These are phyloP conservation scores for Monotropa hypopitys DNA, from an alignment of 179 eudicot genomes.

Conservation along the genomic window DNA sequence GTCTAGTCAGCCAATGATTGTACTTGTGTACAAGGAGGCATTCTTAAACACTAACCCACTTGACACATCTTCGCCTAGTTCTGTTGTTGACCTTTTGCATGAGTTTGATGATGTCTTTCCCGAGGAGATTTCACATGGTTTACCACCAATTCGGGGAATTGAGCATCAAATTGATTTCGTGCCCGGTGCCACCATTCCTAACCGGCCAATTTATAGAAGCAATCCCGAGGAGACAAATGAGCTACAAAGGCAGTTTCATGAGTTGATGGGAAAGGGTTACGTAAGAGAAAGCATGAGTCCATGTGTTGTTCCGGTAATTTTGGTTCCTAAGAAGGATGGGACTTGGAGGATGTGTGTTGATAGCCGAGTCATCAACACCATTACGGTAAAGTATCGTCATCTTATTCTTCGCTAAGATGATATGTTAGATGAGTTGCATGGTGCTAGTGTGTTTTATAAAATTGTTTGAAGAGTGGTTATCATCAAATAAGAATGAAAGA, in stretches of 20 bases:
- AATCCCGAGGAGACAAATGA: not conserved
- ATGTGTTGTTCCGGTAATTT: not conserved
- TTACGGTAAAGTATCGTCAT: too few species aligned
- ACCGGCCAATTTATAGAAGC: not conserved
- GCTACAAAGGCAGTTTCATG: not conserved
- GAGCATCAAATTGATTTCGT: not conserved
- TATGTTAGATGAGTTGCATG: too few species aligned
- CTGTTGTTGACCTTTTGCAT: not conserved
- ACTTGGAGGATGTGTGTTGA: too few species aligned
- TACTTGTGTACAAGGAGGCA: too few species aligned
- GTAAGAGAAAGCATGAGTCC: slow-evolving; percentile 4
- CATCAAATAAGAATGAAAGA: slow-evolving; percentile 6
- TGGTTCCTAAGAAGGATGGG: slow-evolving; percentile 11
- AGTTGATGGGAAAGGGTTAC: not conserved
- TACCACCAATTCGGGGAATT: too few species aligned
- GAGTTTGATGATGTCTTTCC: not conserved
- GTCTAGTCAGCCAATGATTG: too few species aligned
- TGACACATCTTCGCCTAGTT: not conserved
- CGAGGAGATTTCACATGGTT: not conserved
- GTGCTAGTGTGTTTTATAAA: too few species aligned
- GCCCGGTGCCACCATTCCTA: not conserved
- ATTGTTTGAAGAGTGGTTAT: slow-evolving; percentile 7
- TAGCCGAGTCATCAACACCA: too few species aligned
- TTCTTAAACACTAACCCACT: too few species aligned
- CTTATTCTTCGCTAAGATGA: too few species aligned